A percentile compares a stretch with the other conserved stretches of the same genome.
Evolutionary conservation across 768 basidiomycete genomes (phyloP).

Genomic region (Cyclocybe cylindracea): DNA sequence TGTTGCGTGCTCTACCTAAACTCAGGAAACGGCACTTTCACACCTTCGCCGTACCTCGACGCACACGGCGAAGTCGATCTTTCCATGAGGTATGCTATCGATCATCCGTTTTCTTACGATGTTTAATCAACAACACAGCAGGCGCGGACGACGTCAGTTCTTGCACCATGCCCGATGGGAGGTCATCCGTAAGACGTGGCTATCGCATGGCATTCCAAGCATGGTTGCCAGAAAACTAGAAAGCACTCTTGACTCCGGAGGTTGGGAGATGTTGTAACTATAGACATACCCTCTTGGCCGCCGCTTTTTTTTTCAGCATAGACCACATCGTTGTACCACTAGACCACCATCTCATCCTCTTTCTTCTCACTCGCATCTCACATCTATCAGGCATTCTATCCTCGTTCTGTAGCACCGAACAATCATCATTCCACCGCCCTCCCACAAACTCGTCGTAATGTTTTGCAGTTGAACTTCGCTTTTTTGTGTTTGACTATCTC

Average conservation of each 20-base stretch:
- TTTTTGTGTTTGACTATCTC: too few species aligned
- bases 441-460: too few species aligned
- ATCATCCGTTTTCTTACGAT: not conserved
- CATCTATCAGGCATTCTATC: too few species aligned
- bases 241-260: slow-evolving; percentile 84
- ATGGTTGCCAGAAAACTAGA: slow-evolving; percentile 89
- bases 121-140: slow-evolving; percentile 27
- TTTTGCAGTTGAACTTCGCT: too few species aligned
- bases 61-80: slow-evolving; percentile 92
- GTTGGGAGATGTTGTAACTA: slow-evolving; percentile 81
- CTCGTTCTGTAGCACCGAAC: too few species aligned
- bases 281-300: too few species aligned
- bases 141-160: slow-evolving; percentile 87
- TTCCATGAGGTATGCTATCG: slow-evolving; percentile 73
- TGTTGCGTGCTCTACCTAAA: slow-evolving; percentile 90
- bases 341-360: too few species aligned
- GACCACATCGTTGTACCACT: too few species aligned
- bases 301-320: too few species aligned
- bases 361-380: too few species aligned
- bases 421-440: too few species aligned
- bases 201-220: slow-evolving; percentile 87
- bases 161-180: slow-evolving; percentile 87
- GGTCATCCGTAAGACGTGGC: slow-evolving; percentile 89
- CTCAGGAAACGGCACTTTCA: slow-evolving; percentile 86
- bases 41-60: slow-evolving; percentile 89